Conservation (phyloP, 345 rosid genomes). For the Citrus mangshanensis region DNA sequence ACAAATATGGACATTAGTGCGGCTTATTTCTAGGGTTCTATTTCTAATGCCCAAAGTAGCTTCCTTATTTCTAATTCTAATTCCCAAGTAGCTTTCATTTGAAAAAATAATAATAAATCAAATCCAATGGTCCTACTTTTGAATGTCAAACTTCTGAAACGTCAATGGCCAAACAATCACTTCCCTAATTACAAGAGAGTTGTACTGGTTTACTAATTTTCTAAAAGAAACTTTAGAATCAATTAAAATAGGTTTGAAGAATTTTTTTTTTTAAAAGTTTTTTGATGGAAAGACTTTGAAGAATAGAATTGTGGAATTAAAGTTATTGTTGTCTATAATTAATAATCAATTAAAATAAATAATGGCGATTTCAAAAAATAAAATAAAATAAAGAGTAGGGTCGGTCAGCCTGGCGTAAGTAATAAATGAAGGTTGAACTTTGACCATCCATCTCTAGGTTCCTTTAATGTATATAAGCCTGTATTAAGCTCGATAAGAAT, state of each 20-base stretch:
- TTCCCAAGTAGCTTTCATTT: neutral
- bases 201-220: too few species aligned
- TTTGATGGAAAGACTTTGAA: neutral
- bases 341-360: neutral
- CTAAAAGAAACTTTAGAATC: neutral
- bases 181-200: too few species aligned
- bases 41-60: neutral
- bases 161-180: neutral
- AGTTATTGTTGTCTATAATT: neutral
- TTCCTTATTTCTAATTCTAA: too few species aligned
- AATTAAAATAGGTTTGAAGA: neutral
- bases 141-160: neutral
- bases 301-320: neutral
- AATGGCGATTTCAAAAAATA: neutral
- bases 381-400: neutral
- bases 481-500: neutral
- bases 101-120: neutral
- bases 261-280: neutral
- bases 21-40: neutral
- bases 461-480: too few species aligned
- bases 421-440: neutral
- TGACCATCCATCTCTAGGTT: neutral
- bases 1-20: neutral
- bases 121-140: neutral
- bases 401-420: neutral